Evolutionary conservation across 371 early-diverging fungal genomes (phyloP), one percentile per base, ranked within the genome.

Genomic region (Haplosporangium sp.): DNA sequence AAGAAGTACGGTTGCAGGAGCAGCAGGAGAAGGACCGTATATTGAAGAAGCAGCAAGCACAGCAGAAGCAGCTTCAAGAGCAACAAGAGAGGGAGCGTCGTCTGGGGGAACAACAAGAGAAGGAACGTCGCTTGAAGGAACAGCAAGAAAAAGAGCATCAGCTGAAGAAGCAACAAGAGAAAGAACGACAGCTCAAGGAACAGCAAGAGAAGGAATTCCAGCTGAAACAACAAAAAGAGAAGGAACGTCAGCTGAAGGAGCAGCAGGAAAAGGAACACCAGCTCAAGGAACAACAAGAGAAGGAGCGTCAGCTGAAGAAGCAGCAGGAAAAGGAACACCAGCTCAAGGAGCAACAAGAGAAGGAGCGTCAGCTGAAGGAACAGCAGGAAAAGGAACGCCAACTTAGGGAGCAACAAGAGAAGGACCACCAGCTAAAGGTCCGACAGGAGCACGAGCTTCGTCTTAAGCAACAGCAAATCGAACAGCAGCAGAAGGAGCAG

Each of bases 141-240:
- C 73, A 56, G 0, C 65, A 55, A 12, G 60, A 64, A 14, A 65
- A 56, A 51, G 72, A 64, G 23, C 61, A 41, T 16, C 55, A 38
- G 16, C n/a, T 65, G 38, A 71, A 64, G 51, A 61, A 54, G 5
- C 64, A 71, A 54, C 57, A 61, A 29, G 72, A 64, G 51, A 71
- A 64, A 61, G 73, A 65, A n/a, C 55, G 43, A 6, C 47, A 18
- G 0, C 36, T 61, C 0, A 72, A 55, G 21, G 51, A 62, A 20
- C 59, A 70, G 40, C 53, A 62, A 18, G 63, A 69, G 46, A 48
- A 64, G 42, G 70, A 59, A n/a, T 45, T 12, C 1, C 38, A 37
- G 1, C 16, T 47, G 1, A 64, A 70, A 47, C 51, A 53, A 14
- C 67, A 60, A 18, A 43, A 60, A 48, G 55, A 65, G 42, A 58